A percentile compares a stretch with the other conserved stretches of the same genome.
Conservation (phyloP, 192 early-diverging fungal species). For the Dissophora globulifera region DNA sequence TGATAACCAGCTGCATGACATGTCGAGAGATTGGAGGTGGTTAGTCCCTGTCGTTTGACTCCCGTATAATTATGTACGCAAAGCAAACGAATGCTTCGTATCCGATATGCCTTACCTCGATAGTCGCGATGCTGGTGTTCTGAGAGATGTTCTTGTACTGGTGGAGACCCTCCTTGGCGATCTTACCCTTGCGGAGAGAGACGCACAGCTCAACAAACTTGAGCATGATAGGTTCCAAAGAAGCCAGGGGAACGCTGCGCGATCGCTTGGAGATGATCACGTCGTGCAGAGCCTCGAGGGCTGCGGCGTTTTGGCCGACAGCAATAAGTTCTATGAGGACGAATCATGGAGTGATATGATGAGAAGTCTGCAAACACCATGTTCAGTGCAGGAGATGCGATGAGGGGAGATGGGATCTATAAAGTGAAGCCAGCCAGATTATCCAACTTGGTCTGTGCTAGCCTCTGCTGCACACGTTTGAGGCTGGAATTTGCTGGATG, state of each 20-base stretch:
- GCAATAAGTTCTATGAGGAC: slow-evolving; percentile 74
- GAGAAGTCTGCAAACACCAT: no score
- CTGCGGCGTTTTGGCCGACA: slow-evolving; percentile 85
- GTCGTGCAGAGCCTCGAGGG: slow-evolving; percentile 90
- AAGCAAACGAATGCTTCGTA: no score
- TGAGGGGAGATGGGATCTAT: no score
- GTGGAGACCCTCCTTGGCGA: slow-evolving; percentile 94
- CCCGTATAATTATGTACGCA: no score
- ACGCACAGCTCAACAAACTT: slow-evolving; percentile 94
- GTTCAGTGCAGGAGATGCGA: no score
- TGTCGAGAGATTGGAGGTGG: no score
- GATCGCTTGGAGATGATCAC: slow-evolving; percentile 92
- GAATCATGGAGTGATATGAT: background rate
- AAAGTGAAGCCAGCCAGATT: no score
- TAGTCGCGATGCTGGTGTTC: slow-evolving; percentile 89
- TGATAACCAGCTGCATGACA: slow-evolving; percentile 85
- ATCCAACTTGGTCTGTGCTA: background rate
- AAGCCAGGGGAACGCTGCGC: slow-evolving; percentile 78
- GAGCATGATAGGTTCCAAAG: slow-evolving; percentile 93
- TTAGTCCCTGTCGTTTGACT: no score
- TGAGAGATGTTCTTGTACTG: slow-evolving; percentile 99
- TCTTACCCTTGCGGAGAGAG: slow-evolving; percentile 86
- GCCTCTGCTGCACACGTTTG: background rate
- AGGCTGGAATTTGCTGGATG: no score
- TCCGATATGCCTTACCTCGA: slow-evolving; percentile 72